Evolutionary conservation across 768 basidiomycete genomes (phyloP).

Genomic region (Trametes cingulata): DNA sequence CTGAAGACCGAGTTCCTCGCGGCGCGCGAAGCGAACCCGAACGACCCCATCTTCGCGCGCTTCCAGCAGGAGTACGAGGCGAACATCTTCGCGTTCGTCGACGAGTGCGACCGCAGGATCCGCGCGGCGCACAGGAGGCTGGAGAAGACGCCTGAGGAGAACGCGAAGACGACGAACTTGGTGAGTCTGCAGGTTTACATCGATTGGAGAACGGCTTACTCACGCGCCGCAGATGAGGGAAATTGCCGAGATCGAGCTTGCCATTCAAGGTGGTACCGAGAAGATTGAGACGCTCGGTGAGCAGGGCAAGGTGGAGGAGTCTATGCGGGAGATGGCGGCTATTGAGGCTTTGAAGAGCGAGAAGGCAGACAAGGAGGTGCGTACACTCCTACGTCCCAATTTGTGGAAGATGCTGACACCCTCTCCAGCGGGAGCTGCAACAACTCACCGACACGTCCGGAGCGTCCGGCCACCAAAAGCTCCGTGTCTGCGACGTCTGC

Average conservation of each 20-base stretch:
- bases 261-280: conserved; percentile 97
- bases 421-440: conserved; percentile 80
- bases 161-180: conserved; percentile 97
- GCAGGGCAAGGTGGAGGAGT: conserved; percentile 99
- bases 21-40: conserved; percentile 73
- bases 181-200: conserved; percentile 41
- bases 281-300: conserved; percentile 97
- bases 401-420: too few species aligned
- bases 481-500: conserved; percentile 99
- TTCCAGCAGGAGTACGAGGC: conserved; percentile 97
- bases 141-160: conserved; percentile 99
- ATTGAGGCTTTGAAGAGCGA: conserved; percentile 97
- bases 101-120: conserved; percentile 97
- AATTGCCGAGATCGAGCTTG: conserved; percentile 98
- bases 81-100: conserved; percentile 94
- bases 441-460: conserved; percentile 97
- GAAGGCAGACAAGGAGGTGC: conserved; percentile 92
- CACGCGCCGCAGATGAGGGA: conserved; percentile 80
- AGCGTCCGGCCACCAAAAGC: conserved; percentile 98
- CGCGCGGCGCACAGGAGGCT: conserved; percentile 89
- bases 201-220: not conserved
- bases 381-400: too few species aligned
- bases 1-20: conserved; percentile 88
- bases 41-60: conserved; percentile 76
- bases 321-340: conserved; percentile 95